phyloP scores from a whole-genome alignment of 2,329 filamentous ascomycete species.

The Anthostomella pinea region DNA sequence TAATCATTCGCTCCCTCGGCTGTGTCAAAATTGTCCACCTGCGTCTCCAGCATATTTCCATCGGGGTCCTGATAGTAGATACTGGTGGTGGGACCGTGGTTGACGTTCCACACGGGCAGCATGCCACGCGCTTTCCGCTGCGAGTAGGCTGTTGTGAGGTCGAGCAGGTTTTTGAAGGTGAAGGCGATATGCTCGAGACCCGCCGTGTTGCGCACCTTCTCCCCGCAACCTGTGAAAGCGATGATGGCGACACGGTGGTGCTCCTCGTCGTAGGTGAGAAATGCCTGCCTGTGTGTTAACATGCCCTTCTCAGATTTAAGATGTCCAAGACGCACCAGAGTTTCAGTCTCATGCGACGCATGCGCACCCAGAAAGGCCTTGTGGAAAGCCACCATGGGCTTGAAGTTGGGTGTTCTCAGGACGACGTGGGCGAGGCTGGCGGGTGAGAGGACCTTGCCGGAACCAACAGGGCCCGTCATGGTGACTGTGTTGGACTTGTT shows the following conservation, averaged over 20 bases:
- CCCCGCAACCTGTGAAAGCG: constrained; percentile 21
- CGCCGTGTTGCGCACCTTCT: constrained; percentile 21
- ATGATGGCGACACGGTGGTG: constrained; percentile 47
- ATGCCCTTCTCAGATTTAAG: no score
- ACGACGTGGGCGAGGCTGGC: constrained; percentile 25
- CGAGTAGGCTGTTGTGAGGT: constrained; percentile 36
- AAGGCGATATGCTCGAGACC: constrained; percentile 44
- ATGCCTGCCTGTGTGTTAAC: no score
- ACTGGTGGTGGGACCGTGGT: constrained; percentile 46
- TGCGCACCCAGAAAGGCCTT: constrained; percentile 35
- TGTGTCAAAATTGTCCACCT: constrained; percentile 42
- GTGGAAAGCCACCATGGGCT: constrained; percentile 36
- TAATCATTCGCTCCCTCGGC: constrained; percentile 36
- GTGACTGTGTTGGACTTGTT: no score
- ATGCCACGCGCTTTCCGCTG: constrained; percentile 36
- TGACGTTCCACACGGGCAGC: constrained; percentile 40
- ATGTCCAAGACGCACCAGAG: no score
- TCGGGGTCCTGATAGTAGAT: constrained; percentile 50
- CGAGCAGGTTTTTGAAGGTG: constrained; percentile 33
- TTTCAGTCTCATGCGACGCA: constrained; percentile 23
- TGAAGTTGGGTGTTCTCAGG: constrained; percentile 24
- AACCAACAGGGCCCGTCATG: no score
- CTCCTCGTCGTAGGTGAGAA: constrained; percentile 45
- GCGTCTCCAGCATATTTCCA: constrained; percentile 45
- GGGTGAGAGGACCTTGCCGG: constrained; percentile 23